phyloP scores from a whole-genome alignment of 2,329 filamentous ascomycete genomes.

The Fusarium marasasianum region DNA sequence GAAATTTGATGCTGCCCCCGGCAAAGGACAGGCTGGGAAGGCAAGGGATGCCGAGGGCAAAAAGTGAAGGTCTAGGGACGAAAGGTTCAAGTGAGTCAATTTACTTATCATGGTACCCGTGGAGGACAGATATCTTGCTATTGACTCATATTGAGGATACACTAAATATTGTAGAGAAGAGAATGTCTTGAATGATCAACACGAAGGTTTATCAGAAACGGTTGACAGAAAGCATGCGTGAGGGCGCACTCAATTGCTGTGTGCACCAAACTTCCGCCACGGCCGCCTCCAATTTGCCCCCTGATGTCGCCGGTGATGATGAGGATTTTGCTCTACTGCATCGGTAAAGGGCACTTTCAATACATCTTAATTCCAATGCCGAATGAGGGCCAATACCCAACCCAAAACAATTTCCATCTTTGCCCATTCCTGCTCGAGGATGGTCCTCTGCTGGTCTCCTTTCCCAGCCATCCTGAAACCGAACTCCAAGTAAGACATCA shows the following conservation, averaged over 20 bases:
- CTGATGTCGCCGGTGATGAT: neutral
- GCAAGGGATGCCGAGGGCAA: neutral
- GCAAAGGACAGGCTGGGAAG: constrained; percentile 49
- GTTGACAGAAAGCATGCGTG: neutral
- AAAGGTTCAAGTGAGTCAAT: neutral
- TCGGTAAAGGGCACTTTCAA: neutral
- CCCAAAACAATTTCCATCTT: neutral
- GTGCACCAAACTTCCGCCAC: neutral
- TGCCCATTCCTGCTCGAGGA: neutral
- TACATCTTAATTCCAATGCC: neutral
- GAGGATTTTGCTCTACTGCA: neutral
- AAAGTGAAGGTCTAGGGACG: neutral
- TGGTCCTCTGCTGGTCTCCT: neutral
- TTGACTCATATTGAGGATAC: neutral
- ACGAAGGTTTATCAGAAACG: neutral
- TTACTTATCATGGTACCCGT: neutral
- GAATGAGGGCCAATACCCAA: neutral
- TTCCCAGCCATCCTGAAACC: neutral
- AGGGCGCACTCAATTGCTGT: neutral
- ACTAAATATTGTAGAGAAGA: neutral
- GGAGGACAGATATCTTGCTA: neutral
- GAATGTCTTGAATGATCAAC: neutral
- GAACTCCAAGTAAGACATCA: neutral
- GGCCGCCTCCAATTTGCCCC: neutral
- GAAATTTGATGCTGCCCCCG: constrained; percentile 60